Percentiles rank a stretch among this genome's conserved stretches.
phyloP scores from a whole-genome alignment of 2,329 filamentous ascomycete species.

The Ophiognomonia clavigignenti-juglandacearum region DNA sequence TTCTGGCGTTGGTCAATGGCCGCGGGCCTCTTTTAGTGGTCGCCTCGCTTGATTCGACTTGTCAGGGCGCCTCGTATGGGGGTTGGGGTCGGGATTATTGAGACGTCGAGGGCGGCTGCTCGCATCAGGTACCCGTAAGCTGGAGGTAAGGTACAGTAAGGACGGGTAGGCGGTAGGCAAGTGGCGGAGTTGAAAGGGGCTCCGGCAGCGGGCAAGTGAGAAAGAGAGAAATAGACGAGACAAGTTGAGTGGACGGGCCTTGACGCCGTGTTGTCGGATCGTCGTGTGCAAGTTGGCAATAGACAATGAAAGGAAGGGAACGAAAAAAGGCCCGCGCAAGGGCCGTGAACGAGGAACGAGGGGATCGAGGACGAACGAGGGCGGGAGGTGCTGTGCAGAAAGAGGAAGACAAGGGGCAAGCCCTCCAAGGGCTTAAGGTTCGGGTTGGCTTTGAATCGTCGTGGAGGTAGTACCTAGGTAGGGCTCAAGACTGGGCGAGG shows the following conservation, averaged over 20 bases:
- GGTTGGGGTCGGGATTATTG: slow-evolving; percentile 1
- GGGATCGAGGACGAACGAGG: slow-evolving; percentile 6
- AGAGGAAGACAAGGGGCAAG: not conserved
- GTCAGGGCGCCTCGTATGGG: slow-evolving; percentile 6
- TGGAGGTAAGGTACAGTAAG: no score
- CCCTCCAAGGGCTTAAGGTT: no score
- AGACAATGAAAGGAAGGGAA: not conserved
- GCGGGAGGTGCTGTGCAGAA: slow-evolving; percentile 3
- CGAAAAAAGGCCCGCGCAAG: not conserved
- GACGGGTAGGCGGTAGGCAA: no score
- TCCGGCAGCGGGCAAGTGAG: not conserved
- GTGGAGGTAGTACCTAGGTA: no score
- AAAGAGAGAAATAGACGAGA: slow-evolving; percentile 1
- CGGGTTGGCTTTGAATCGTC: no score
- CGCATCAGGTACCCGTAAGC: no score
- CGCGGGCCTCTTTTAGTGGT: slow-evolving; percentile 2
- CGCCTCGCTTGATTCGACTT: slow-evolving; percentile 6
- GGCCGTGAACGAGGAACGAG: not conserved
- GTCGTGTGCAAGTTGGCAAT: no score
- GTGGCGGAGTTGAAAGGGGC: not conserved
- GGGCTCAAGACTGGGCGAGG: no score
- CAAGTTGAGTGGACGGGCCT: slow-evolving; percentile 12
- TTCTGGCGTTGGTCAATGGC: slow-evolving; percentile 10
- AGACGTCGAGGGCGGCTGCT: slow-evolving; percentile 12
- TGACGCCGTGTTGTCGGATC: slow-evolving; percentile 8